These are phyloP conservation scores for Mucor sp. DNA, from an alignment of 371 early-diverging fungal genomes.

Conservation along the genomic window DNA sequence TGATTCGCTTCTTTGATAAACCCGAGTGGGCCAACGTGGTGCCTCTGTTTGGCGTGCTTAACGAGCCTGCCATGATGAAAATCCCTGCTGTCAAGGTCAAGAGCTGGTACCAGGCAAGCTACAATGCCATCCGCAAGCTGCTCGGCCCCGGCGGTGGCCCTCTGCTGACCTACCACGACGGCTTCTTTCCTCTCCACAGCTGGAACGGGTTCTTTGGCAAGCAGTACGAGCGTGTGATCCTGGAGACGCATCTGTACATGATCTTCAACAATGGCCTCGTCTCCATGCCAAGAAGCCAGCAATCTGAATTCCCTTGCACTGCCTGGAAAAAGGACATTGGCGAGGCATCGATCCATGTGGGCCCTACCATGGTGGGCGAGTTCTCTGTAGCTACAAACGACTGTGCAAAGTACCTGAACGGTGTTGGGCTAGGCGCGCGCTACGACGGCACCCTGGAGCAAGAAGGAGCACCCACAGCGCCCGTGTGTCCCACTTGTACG, in stretches of 20 bases:
- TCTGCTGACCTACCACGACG: conserved; percentile 48
- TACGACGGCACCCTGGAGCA: conserved; percentile 61
- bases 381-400: conserved; percentile 77
- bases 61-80: conserved; percentile 45
- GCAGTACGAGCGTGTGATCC: conserved; percentile 29
- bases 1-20: conserved; percentile 40
- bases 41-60: conserved; percentile 58
- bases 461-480: background rate
- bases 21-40: conserved; percentile 57
- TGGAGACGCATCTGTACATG: conserved; percentile 53
- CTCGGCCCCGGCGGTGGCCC: conserved; percentile 33
- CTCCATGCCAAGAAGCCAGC: conserved; percentile 39
- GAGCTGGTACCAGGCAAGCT: conserved; percentile 39
- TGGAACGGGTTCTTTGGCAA: conserved; percentile 47
- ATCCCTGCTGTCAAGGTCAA: conserved; percentile 23
- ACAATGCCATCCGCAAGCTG: conserved; percentile 33
- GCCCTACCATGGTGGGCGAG: conserved; percentile 72
- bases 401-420: conserved; percentile 75
- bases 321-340: conserved; percentile 38
- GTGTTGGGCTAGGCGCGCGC: conserved; percentile 65
- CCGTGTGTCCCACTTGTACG: conserved; percentile 44
- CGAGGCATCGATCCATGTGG: conserved; percentile 30
- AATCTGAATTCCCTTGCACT: conserved; percentile 51
- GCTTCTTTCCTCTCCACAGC: conserved; percentile 32
- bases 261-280: conserved; percentile 52